Evolutionary conservation across 371 early-diverging fungal genomes (phyloP).

Genomic region (Mucor saturninus): DNA sequence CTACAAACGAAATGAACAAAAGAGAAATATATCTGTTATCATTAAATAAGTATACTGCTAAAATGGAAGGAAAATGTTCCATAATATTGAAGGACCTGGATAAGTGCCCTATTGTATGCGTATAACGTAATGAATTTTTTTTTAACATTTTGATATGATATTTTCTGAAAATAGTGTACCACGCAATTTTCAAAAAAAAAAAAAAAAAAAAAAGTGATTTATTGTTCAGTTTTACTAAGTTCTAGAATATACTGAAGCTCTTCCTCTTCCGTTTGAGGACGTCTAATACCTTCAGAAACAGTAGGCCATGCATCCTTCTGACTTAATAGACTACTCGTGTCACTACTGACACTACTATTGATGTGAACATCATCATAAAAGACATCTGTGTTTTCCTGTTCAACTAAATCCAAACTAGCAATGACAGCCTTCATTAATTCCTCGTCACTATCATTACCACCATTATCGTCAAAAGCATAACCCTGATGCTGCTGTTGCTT

Average conservation of each 20-base stretch:
- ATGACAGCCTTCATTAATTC: conserved; percentile 48
- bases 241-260: conserved; percentile 48
- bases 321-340: background rate
- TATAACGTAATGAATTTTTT: too few species aligned
- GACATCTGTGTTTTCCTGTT: conserved; percentile 1
- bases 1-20: too few species aligned
- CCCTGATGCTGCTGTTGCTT: conserved; percentile 10
- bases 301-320: conserved; percentile 20
- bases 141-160: conserved; percentile 1
- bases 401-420: conserved; percentile 39
- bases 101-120: too few species aligned
- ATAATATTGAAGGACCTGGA: too few species aligned
- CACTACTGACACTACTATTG: background rate
- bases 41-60: too few species aligned
- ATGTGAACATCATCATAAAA: conserved; percentile 1
- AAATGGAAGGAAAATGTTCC: too few species aligned
- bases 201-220: conserved; percentile 8
- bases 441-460: too few species aligned
- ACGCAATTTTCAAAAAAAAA: too few species aligned
- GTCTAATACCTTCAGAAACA: conserved; percentile 1
- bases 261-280: conserved; percentile 25
- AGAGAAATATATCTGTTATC: too few species aligned
- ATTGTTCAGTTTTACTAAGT: conserved; percentile 46
- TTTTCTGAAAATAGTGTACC: too few species aligned
- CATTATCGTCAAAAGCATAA: conserved; percentile 44